A percentile compares a stretch with the other conserved stretches of the same genome.
phyloP scores from a whole-genome alignment of 768 basidiomycete species.

The Brasilioporus rufonigricans region DNA sequence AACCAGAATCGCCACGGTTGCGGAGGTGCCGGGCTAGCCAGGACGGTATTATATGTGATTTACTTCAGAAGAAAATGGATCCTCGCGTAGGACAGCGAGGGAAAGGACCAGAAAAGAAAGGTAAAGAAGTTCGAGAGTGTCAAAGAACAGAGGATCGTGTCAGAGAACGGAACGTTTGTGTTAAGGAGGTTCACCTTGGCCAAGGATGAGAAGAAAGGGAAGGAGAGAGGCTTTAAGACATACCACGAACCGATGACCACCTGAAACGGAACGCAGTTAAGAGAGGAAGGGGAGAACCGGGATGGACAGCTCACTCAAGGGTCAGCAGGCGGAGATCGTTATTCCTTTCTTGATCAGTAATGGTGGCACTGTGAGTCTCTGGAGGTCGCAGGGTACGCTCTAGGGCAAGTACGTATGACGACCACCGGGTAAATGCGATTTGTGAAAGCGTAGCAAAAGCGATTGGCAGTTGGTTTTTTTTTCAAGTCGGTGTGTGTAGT shows the following conservation, averaged over 20 bases:
- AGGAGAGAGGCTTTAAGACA: conserved; percentile 25
- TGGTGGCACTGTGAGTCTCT: conserved; percentile 47
- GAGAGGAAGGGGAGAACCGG: conserved; percentile 15
- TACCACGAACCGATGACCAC: conserved; percentile 80
- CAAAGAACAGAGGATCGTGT: conserved; percentile 10
- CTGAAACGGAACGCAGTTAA: conserved; percentile 36
- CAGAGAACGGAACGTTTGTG: conserved; percentile 28
- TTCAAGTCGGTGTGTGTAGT: background rate
- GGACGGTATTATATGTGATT: conserved; percentile 48
- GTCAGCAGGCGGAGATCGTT: conserved; percentile 80
- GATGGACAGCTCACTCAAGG: conserved; percentile 56
- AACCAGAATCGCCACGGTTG: conserved; percentile 74
- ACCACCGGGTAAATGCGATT: conserved; percentile 16
- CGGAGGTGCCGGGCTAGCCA: conserved; percentile 57
- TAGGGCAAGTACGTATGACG: conserved; percentile 21
- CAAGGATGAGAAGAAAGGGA: conserved; percentile 18
- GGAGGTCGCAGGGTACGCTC: conserved; percentile 35
- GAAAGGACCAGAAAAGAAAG: conserved; percentile 41
- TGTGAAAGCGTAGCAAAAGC: conserved; percentile 20
- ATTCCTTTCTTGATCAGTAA: conserved; percentile 77
- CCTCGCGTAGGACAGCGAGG: conserved; percentile 77
- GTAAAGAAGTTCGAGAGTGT: background rate
- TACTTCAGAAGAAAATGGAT: conserved; percentile 58
- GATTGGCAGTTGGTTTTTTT: conserved; percentile 18
- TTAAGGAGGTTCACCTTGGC: conserved; percentile 79